Percentiles rank a stretch among this genome's conserved stretches.
phyloP scores from a whole-genome alignment of 805 yeast genomes.

The Phaffomyces antillensis region DNA sequence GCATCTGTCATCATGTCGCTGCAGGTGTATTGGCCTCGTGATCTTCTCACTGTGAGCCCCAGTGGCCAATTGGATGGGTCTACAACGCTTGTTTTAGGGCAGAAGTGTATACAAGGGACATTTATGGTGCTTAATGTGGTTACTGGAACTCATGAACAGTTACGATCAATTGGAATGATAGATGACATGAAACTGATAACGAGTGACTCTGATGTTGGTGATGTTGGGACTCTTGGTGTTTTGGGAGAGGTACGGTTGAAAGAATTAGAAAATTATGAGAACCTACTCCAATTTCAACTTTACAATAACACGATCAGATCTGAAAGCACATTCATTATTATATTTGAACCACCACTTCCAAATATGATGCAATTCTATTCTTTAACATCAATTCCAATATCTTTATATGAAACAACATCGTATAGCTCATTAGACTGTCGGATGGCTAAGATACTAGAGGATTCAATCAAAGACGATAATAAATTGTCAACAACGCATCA shows the following conservation, averaged over 20 bases:
- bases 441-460: not conserved
- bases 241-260: not conserved
- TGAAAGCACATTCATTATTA: conserved; percentile 28
- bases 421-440: not conserved
- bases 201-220: not conserved
- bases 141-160: not conserved
- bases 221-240: not conserved
- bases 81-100: conserved; percentile 12
- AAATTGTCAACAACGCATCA: no score
- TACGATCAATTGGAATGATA: not conserved
- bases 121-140: conserved; percentile 3
- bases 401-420: conserved; percentile 28
- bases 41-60: conserved; percentile 17
- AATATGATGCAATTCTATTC: conserved; percentile 72
- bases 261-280: not conserved
- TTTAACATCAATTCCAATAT: conserved; percentile 61
- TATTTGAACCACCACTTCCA: conserved; percentile 69
- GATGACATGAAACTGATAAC: not conserved
- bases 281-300: not conserved
- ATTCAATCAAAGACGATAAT: not conserved
- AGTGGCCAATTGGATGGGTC: not conserved
- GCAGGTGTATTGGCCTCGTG: conserved; percentile 28
- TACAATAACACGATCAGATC: conserved; percentile 1
- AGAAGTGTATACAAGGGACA: not conserved
- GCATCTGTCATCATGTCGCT: conserved; percentile 3